A percentile compares a stretch with the other conserved stretches of the same genome.
Conservation (phyloP, 768 basidiomycete genomes). For the Kockovaella imperatae region DNA sequence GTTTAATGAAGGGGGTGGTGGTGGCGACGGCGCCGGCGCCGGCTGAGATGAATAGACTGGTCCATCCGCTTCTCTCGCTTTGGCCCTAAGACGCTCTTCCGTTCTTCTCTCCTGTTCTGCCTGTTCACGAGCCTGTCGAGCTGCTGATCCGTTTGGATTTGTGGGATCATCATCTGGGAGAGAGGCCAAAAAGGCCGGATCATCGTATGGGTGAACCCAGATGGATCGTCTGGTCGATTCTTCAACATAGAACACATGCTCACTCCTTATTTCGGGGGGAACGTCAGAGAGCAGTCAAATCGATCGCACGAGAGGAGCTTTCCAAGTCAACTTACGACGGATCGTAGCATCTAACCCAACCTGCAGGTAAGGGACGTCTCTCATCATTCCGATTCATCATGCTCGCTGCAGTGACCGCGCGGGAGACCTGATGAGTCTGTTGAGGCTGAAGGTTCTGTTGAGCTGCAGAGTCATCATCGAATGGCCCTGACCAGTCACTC, state of each 20-base stretch:
- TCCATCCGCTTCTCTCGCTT: not conserved
- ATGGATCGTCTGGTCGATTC: constrained; percentile 30
- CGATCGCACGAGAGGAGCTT: too few relatives aligned
- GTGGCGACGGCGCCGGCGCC: not conserved
- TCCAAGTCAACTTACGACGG: constrained; percentile 21
- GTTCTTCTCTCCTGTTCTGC: constrained; percentile 27
- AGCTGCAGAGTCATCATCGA: too few relatives aligned
- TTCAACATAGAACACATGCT: constrained; percentile 44
- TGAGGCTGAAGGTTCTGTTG: too few relatives aligned
- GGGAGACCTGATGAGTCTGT: too few relatives aligned
- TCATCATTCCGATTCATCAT: constrained; percentile 41
- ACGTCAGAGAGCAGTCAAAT: constrained; percentile 1
- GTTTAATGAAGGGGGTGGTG: too few relatives aligned
- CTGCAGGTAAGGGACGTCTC: constrained; percentile 36
- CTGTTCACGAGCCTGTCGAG: constrained; percentile 14
- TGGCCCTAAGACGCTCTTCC: constrained; percentile 5
- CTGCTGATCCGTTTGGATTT: constrained; percentile 34
- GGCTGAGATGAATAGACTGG: not conserved
- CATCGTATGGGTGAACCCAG: constrained; percentile 45
- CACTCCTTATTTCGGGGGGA: constrained; percentile 28
- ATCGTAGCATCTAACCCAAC: constrained; percentile 43
- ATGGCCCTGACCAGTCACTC: too few relatives aligned
- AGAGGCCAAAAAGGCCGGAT: constrained; percentile 33
- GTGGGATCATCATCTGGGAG: constrained; percentile 41
- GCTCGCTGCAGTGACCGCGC: constrained; percentile 25